phyloP scores from a whole-genome alignment of 225 moss, liverwort and hornwort genomes.

The Antitrichia curtipendula region DNA sequence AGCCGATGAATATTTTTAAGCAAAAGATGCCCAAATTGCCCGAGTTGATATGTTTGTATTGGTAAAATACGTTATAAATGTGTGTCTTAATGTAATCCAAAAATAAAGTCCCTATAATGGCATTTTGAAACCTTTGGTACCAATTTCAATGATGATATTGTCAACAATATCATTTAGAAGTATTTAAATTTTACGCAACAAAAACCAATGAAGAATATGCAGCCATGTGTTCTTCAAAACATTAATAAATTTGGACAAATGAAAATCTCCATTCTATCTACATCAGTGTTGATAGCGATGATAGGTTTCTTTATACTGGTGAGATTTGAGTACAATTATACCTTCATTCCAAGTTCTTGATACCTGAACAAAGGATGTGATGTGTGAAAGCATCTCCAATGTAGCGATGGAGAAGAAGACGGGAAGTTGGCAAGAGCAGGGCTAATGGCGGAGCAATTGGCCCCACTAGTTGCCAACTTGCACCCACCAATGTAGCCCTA shows the following conservation, averaged over 20 bases:
- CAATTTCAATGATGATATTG: neutral
- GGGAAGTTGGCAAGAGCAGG: too few species aligned
- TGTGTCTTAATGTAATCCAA: too few species aligned
- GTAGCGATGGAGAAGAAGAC: too few species aligned
- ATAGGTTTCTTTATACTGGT: neutral
- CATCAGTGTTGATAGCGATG: neutral
- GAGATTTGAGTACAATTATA: neutral
- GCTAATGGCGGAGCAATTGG: rapidly evolving
- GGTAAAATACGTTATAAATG: too few species aligned
- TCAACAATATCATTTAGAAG: neutral
- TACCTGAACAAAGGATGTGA: neutral
- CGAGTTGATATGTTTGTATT: too few species aligned
- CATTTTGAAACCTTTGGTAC: neutral
- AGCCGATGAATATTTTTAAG: too few species aligned
- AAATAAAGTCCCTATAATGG: neutral
- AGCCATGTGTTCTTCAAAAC: neutral
- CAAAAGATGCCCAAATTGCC: too few species aligned
- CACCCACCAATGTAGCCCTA: too few species aligned
- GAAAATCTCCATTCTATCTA: neutral
- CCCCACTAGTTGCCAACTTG: too few species aligned
- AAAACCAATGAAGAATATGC: neutral
- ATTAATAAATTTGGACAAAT: neutral
- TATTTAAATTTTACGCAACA: neutral
- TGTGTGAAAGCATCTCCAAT: neutral
- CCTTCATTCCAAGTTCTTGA: neutral